Evolutionary conservation across 345 rosid species (phyloP), one percentile per base, ranked within the genome.

Genomic region (Physaria fendleri): DNA sequence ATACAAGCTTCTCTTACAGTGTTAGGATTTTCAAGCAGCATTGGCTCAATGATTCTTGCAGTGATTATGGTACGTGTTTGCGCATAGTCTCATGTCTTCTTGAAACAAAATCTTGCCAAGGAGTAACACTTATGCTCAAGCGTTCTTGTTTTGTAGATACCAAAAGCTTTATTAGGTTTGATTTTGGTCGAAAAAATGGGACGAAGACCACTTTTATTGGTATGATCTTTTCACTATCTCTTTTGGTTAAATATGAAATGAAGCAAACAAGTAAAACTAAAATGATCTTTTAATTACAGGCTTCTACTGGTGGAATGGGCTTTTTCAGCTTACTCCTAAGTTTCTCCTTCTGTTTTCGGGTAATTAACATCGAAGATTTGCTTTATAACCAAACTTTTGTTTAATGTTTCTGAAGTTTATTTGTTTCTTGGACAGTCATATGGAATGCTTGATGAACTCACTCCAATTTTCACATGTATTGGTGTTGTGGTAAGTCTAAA

Each of bases 321-420:
- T 43, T 78, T 2, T 66, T 62, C 56, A 23, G 58, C 22, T 66
- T 71, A 52, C 64, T 85, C 12, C 37, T 71, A 0, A 83, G 81
- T 27, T 45, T 81, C 2, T 54, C 85, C 54, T 88, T 85, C 65
- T 56, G 62, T 42, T 35, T 83, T 2, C 66, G 83, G 94, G 96
- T 83, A 71, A 12, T n/a, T 33, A 21, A 10, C 2, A 16, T 20
- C 27, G 33, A 28, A 15, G 24, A 32, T 33, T 52, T 8, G 2
- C 3, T 11, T 18, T 8, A 12, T 6, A 28, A 28, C 8, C 2
- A 18, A 42, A 3, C 17, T 30, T 23, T 38, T 20, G 29, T 14
- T 43, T 5, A 8, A 25, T 11, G 5, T 43, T 5, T n/a, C 6
- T 2, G 1, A 6, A 33, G n/a, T n/a, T n/a, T n/a, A n/a, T n/a